Evolutionary conservation across 805 yeast species (phyloP), one percentile per base, ranked within the genome.

Genomic region (Ogataea methylovora): DNA sequence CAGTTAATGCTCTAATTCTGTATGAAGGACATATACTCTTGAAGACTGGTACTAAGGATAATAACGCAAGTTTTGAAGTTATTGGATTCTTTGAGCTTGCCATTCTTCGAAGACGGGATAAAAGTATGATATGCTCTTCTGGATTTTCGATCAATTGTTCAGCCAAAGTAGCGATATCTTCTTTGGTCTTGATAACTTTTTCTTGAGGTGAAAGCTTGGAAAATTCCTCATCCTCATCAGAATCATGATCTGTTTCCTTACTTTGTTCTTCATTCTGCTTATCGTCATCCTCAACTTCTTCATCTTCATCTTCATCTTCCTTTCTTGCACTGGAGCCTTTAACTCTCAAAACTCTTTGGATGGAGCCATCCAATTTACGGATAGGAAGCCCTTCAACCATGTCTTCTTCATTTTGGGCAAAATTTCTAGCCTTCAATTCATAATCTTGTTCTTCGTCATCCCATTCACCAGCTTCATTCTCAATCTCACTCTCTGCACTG

Each of bases 11-110:
- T 52, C 95, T 70, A 34, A 90, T 86, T 40, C 79, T 73, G 58
- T 90, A 90, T 7, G 92, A 80, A 2, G 98, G 98, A 2, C 92
- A 78, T 30, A 92, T 72, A 36, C 81, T 72, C 47, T 84, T 85
- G 67, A 85, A 85, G 4, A 86, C 84, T 0, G 94, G 85, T 3
- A 86, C 80, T 40, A 88, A 67, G 0, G 97, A 80, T 41, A 86
- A 61, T 40, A 87, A 61, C 1, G 95, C 72, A 35, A 87, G 65
- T 56, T 83, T 82, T 24, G 77, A 63, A 2, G 84, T 77, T 48
- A 71, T 80, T 36, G 73, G 64, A 44, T 81, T 78, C 44, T 69
- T 71, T 2, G 92, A 79, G 37, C 64, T 69, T 0, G 84, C 67
- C 86, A 83, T 81, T 45, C 70, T 75, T 34, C 84, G 63, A 32